Evolutionary conservation across 2,329 filamentous ascomycete species (phyloP), one percentile per base, ranked within the genome.

Genomic region (Cladophialophora carrionii): DNA sequence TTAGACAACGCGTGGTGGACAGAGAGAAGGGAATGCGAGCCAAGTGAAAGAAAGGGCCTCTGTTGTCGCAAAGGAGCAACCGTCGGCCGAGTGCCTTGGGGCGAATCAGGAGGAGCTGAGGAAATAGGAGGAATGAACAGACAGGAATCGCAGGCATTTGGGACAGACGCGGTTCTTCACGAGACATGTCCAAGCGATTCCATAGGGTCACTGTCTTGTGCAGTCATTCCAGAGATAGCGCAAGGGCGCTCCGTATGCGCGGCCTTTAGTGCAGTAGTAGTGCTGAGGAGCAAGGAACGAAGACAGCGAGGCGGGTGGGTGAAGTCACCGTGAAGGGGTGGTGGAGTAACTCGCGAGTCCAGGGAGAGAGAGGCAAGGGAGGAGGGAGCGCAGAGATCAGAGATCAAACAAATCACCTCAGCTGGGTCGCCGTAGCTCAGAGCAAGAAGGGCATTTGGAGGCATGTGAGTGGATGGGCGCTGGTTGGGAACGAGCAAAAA

Each of bases 371-470:
- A 17, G 26, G 55, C 34, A 34, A 58, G 43, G 41, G 3, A 22
- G 14, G 56, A 49, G 43, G 6, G 43, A 22, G 46, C 14, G 20
- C 12, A 43, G 22, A 60, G 57, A 60, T 60, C 57, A 60, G n/a
- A 52, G 46, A 48, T 48, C 41, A 48, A 46, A 20, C 46, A 48
- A 58, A 49, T 58, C 48, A 49, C 51, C 49, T 59, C 57, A 59
- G 57, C 46, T 52, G 8, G 8, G 26, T 51, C 48, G 24, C n/a
- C 12, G 24, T 62, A 60, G 57, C 20, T 37, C 29, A 59, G 61
- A 54, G 56, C 29, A 31, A 54, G 43, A 41, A 41, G 53, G 32
- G 43, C 53, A 22, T 53, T 49, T 59, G 57, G 48, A 61, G 49
- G 14, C n/a, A 54, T 53, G 24, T 61, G 58, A 61, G 58, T 61